These are phyloP conservation scores for Boletus edulis DNA, from an alignment of 768 basidiomycete genomes.

Conservation along the genomic window DNA sequence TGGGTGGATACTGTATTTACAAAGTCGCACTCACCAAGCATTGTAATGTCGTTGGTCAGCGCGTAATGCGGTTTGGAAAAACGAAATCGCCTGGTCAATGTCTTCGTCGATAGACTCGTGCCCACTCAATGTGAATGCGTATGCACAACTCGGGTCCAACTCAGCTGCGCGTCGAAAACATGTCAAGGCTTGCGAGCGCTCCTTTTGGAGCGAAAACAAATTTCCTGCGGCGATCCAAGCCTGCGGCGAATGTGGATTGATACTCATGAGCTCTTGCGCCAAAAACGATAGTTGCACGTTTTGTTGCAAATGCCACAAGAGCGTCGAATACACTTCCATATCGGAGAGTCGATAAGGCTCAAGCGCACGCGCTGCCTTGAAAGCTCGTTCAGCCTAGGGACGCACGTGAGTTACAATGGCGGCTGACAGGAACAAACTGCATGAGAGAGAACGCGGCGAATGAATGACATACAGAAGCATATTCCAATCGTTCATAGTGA, in stretches of 20 bases:
- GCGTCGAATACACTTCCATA: slow-evolving; percentile 96
- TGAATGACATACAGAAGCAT: slow-evolving; percentile 67
- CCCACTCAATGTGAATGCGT: slow-evolving; percentile 94
- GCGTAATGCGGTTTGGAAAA: slow-evolving; percentile 90
- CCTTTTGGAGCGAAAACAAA: slow-evolving; percentile 92
- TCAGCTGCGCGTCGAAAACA: slow-evolving; percentile 92
- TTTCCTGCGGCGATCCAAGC: slow-evolving; percentile 98
- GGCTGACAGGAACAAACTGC: slow-evolving; percentile 16
- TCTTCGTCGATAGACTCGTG: slow-evolving; percentile 98
- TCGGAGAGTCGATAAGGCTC: slow-evolving; percentile 90
- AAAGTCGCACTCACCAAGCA: slow-evolving; percentile 74
- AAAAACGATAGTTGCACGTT: slow-evolving; percentile 86
- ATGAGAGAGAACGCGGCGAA: slow-evolving; percentile 4
- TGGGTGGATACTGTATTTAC: background rate
- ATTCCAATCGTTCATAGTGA: slow-evolving; percentile 88
- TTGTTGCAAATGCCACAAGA: slow-evolving; percentile 91
- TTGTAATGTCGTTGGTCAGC: slow-evolving; percentile 94
- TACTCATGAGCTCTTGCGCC: slow-evolving; percentile 86
- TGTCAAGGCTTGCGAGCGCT: slow-evolving; percentile 87
- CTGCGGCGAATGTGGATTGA: slow-evolving; percentile 78
- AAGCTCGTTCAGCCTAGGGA: slow-evolving; percentile 83
- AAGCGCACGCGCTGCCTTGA: slow-evolving; percentile 72
- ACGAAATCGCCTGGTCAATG: slow-evolving; percentile 85
- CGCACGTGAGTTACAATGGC: slow-evolving; percentile 13
- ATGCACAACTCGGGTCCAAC: slow-evolving; percentile 87